Percentiles rank a stretch among this genome's conserved stretches.
phyloP scores from a whole-genome alignment of 805 yeast genomes.

The Candida pseudofarinosa region DNA sequence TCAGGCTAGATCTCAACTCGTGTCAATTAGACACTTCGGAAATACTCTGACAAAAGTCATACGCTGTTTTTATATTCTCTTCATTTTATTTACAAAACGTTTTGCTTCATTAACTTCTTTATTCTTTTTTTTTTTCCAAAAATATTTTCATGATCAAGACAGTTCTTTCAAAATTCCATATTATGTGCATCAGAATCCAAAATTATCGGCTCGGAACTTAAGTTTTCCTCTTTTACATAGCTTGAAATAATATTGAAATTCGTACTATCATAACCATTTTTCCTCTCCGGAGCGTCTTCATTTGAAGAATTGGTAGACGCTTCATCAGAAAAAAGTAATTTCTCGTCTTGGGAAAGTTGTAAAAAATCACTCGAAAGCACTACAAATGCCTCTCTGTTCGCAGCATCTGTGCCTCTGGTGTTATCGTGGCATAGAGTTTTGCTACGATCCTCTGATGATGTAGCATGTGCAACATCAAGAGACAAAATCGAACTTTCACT shows the following conservation, averaged over 20 bases:
- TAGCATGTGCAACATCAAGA: not conserved
- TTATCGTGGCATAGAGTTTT: not conserved
- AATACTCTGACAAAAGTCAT: slow-evolving; percentile 3
- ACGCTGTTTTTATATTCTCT: not conserved
- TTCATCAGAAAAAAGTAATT: not conserved
- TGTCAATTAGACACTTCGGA: slow-evolving; percentile 29
- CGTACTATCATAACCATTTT: not conserved
- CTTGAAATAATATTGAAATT: not conserved
- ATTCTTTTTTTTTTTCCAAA: slow-evolving; percentile 1
- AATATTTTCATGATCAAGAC: no score
- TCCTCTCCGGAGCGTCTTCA: not conserved
- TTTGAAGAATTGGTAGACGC: not conserved
- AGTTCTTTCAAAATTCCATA: not conserved
- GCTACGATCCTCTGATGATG: not conserved
- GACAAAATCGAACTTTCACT: not conserved
- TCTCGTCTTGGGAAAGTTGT: not conserved
- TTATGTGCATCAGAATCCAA: not conserved
- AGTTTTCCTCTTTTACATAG: not conserved
- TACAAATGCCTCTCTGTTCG: not conserved
- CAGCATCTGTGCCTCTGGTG: not conserved
- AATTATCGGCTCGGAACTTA: not conserved
- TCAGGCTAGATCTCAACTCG: slow-evolving; percentile 31
- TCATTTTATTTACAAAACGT: no score
- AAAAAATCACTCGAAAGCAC: not conserved
- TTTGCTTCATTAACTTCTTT: not conserved